phyloP scores from a whole-genome alignment of 2,329 filamentous ascomycete species.

The Pseudogymnoascus sp. region DNA sequence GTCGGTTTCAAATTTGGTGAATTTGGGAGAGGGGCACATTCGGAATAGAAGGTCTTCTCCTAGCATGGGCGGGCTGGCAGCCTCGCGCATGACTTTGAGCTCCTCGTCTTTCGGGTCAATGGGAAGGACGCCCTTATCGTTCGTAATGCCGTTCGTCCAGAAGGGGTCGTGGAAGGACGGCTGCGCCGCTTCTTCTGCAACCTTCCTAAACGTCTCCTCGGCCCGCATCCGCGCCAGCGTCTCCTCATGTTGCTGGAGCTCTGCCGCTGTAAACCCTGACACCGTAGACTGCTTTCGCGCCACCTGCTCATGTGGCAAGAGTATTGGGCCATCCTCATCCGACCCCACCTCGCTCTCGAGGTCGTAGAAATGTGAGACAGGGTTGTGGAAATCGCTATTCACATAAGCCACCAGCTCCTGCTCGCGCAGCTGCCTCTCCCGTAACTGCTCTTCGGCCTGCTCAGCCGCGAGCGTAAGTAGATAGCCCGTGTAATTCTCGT shows the following conservation, averaged over 20 bases:
- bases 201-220: constrained; percentile 26
- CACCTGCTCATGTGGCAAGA: constrained; percentile 16
- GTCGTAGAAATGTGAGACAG: constrained; percentile 30
- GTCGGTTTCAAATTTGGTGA: constrained; percentile 74
- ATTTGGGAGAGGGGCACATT: constrained; percentile 72
- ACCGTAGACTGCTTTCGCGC: constrained; percentile 1
- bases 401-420: constrained; percentile 70
- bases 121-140: constrained; percentile 19
- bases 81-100: constrained; percentile 48
- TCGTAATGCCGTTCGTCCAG: constrained; percentile 30
- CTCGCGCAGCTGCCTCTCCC: constrained; percentile 60
- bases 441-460: constrained; percentile 70
- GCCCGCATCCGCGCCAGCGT: constrained; percentile 25
- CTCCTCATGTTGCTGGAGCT: constrained; percentile 30
- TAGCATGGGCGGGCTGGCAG: constrained; percentile 73
- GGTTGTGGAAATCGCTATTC: constrained; percentile 44
- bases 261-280: constrained; percentile 9
- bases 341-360: constrained; percentile 26
- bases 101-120: constrained; percentile 21
- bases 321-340: constrained; percentile 22
- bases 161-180: constrained; percentile 28
- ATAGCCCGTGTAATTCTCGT: constrained; percentile 68
- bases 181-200: constrained; percentile 27
- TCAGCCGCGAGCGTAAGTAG: constrained; percentile 71
- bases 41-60: constrained; percentile 75